These are phyloP conservation scores for Favolaschia claudopus DNA, from an alignment of 768 basidiomycete species.

Conservation along the genomic window DNA sequence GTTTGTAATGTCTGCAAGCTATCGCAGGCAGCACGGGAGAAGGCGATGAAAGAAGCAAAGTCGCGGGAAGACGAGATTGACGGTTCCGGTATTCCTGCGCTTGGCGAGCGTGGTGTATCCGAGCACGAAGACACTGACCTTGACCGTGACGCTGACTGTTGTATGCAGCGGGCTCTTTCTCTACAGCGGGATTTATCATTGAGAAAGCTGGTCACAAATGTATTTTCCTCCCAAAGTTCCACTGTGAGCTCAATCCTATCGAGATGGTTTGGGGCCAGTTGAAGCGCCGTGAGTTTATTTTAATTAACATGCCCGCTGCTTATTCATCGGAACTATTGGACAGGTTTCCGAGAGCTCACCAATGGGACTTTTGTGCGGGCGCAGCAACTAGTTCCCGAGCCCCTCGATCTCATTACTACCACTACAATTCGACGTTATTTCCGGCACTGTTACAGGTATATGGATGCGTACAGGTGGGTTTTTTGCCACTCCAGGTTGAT, in stretches of 20 bases:
- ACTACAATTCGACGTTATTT: conserved; percentile 6
- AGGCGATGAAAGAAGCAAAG: conserved; percentile 7
- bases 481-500: neutral
- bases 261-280: conserved; percentile 16
- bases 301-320: neutral
- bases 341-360: conserved; percentile 8
- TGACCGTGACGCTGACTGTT: neutral
- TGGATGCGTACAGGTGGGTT: conserved; percentile 12
- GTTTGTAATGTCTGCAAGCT: conserved; percentile 7
- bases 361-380: conserved; percentile 5
- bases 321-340: neutral
- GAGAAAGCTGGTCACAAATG: conserved; percentile 19
- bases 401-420: neutral
- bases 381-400: neutral
- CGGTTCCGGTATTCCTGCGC: neutral
- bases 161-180: conserved; percentile 14
- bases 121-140: neutral
- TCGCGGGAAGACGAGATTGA: conserved; percentile 3
- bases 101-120: neutral
- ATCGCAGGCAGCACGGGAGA: conserved; percentile 12
- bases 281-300: conserved; percentile 1
- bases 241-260: conserved; percentile 12
- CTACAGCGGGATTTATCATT: conserved; percentile 5
- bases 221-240: conserved; percentile 10
- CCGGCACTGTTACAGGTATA: conserved; percentile 4